These are phyloP conservation scores for Cochlearia excelsa DNA, from an alignment of 345 rosid species.

Conservation along the genomic window DNA sequence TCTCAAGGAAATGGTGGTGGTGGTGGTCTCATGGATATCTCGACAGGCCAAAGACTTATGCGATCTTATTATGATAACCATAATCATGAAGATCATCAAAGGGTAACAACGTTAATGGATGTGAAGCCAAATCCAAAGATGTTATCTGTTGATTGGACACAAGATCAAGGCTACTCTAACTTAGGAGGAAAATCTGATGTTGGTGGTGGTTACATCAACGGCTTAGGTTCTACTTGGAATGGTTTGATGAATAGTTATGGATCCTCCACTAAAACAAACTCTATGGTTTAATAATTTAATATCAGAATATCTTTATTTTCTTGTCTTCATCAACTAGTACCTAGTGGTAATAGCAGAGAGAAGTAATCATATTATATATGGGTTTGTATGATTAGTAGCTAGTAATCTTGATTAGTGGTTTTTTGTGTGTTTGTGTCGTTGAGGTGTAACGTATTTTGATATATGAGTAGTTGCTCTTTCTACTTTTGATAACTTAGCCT, in stretches of 20 bases:
- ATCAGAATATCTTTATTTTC: constrained; percentile 2
- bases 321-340: constrained; percentile 13
- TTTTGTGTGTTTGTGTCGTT: too few species aligned
- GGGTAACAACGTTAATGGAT: constrained; percentile 40
- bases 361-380: constrained; percentile 18
- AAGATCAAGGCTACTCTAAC: constrained; percentile 61
- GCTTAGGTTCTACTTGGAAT: constrained; percentile 38
- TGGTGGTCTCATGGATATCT: constrained; percentile 51
- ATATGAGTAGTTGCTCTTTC: too few species aligned
- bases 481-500: too few species aligned
- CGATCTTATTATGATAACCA: constrained; percentile 46
- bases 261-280: constrained; percentile 34
- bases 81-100: constrained; percentile 41
- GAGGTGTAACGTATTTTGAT: too few species aligned
- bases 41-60: constrained; percentile 56
- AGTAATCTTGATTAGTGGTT: constrained; percentile 13
- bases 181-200: constrained; percentile 37
- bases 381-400: constrained; percentile 19
- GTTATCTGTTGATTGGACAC: constrained; percentile 82
- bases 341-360: constrained; percentile 2
- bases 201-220: constrained; percentile 34
- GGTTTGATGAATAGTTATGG: constrained; percentile 37
- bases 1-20: constrained; percentile 34
- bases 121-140: constrained; percentile 71
- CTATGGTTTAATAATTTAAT: constrained; percentile 27